Evolutionary conservation across 2,329 filamentous ascomycete species (phyloP).

Genomic region (Chrysoporthe deuterocubensis): DNA sequence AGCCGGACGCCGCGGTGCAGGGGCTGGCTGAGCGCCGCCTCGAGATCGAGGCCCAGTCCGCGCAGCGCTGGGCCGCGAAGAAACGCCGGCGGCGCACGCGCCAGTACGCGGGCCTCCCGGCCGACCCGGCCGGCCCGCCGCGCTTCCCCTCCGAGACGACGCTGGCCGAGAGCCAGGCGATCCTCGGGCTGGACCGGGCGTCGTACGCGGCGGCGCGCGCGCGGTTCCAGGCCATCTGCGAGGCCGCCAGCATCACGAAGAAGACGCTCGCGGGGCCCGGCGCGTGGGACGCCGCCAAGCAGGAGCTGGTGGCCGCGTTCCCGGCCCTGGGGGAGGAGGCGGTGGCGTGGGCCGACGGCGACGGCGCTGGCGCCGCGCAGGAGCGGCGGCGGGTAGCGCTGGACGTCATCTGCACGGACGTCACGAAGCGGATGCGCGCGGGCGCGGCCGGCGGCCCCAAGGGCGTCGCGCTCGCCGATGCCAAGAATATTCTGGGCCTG

Average conservation of each 20-base stretch:
- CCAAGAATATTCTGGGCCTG: conserved; percentile 63
- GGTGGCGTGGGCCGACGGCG: conserved; percentile 56
- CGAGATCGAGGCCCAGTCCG: conserved; percentile 61
- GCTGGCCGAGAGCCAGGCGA: conserved; percentile 75
- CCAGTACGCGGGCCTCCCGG: conserved; percentile 69
- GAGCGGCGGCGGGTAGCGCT: conserved; percentile 71
- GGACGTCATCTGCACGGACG: conserved; percentile 79
- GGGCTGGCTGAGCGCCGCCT: conserved; percentile 59
- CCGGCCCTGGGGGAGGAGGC: conserved; percentile 67
- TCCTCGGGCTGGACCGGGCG: conserved; percentile 65
- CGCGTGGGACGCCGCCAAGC: conserved; percentile 73
- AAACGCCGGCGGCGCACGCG: conserved; percentile 72
- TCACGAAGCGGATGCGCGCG: conserved; percentile 77
- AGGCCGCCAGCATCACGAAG: conserved; percentile 68
- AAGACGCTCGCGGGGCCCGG: conserved; percentile 77
- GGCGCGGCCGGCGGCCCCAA: conserved; percentile 47
- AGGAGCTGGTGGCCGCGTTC: conserved; percentile 66
- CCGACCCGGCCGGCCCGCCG: conserved; percentile 69
- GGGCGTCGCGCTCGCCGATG: conserved; percentile 74
- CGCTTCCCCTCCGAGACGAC: conserved; percentile 84
- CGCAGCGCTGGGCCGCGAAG: conserved; percentile 63
- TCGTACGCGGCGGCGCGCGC: conserved; percentile 68
- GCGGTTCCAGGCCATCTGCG: conserved; percentile 72
- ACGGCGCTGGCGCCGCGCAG: conserved; percentile 40
- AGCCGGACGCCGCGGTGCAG: conserved; percentile 46